Conservation (phyloP, 2,329 filamentous ascomycete species). For the Colletotrichum plurivorum region DNA sequence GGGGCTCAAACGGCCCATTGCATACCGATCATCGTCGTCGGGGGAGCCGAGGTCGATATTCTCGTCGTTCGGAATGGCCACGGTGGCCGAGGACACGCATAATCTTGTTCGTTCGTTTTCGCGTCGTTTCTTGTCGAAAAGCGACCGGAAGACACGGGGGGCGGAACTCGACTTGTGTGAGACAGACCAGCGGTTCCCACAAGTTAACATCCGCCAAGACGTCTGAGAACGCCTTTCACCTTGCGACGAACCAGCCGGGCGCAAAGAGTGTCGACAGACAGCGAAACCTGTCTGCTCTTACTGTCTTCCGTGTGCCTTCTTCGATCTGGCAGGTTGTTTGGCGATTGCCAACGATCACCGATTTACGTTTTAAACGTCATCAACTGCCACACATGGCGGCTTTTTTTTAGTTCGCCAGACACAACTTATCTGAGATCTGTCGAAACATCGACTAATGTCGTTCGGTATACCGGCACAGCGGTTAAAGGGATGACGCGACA, state of each 20-base stretch:
- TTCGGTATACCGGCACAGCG: not conserved
- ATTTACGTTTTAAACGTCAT: conserved; percentile 9
- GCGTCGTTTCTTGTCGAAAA: not conserved
- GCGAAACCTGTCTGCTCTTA: no score
- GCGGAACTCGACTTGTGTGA: not conserved
- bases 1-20: conserved; percentile 9
- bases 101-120: not conserved
- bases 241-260: conserved; percentile 34
- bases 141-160: not conserved
- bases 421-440: conserved; percentile 24
- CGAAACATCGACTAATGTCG: conserved; percentile 9
- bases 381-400: not conserved
- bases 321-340: conserved; percentile 4
- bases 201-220: not conserved
- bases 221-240: not conserved
- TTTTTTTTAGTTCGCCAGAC: conserved; percentile 7
- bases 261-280: not conserved
- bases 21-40: not conserved
- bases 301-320: not conserved
- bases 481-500: not conserved
- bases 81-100: not conserved
- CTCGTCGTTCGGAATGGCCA: not conserved
- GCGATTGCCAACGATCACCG: conserved; percentile 12
- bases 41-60: not conserved
- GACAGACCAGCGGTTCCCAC: conserved; percentile 18